A percentile compares a stretch with the other conserved stretches of the same genome.
phyloP scores from a whole-genome alignment of 352 stramenopile species.

The Globisporangium parvum region DNA sequence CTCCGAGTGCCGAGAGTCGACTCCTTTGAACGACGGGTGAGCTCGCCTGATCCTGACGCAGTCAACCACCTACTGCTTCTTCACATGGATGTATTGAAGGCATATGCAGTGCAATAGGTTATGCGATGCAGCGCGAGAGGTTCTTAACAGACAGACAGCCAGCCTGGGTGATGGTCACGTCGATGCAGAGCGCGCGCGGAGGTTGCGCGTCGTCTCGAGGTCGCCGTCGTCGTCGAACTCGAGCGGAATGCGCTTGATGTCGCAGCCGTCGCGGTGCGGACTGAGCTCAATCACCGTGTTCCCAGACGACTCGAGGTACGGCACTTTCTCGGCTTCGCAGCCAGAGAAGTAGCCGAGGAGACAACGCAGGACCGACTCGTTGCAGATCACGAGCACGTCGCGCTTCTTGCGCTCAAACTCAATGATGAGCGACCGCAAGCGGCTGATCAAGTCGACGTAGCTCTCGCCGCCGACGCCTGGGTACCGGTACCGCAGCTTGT shows the following conservation, averaged over 20 bases:
- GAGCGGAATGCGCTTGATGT: slow-evolving; percentile 78
- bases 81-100: not conserved
- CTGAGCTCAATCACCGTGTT: slow-evolving; percentile 75
- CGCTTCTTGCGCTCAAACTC: slow-evolving; percentile 90
- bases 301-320: slow-evolving; percentile 58
- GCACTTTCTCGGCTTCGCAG: slow-evolving; percentile 62
- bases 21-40: no score
- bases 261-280: slow-evolving; percentile 76
- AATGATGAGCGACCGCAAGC: slow-evolving; percentile 88
- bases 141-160: no score
- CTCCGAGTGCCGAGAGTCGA: no score
- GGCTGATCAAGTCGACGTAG: slow-evolving; percentile 92
- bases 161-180: slow-evolving; percentile 4
- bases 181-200: not conserved
- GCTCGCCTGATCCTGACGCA: no score
- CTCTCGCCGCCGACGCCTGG: slow-evolving; percentile 89
- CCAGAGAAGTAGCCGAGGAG: slow-evolving; percentile 81
- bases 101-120: not conserved
- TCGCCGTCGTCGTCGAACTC: slow-evolving; percentile 35
- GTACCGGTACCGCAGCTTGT: slow-evolving; percentile 91
- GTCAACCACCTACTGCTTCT: no score
- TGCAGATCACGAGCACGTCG: slow-evolving; percentile 82
- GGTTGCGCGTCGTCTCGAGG: not conserved
- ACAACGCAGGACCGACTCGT: slow-evolving; percentile 70
- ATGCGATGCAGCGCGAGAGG: not conserved